These are phyloP conservation scores for Entomortierella lignicola DNA, from an alignment of 192 early-diverging fungal species.

Conservation along the genomic window DNA sequence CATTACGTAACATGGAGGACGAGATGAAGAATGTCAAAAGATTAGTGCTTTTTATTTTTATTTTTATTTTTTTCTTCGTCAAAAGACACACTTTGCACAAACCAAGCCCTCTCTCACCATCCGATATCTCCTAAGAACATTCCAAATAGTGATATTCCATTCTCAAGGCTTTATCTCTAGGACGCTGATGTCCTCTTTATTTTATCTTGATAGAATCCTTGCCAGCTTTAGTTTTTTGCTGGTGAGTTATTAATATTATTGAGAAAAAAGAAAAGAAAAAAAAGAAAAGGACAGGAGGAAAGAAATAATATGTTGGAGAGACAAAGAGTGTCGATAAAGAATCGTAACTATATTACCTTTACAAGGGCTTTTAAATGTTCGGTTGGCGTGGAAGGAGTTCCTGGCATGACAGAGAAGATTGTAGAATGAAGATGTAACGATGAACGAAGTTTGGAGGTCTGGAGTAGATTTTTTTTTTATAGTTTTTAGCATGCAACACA, in stretches of 20 bases:
- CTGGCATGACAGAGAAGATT: conserved; percentile 16
- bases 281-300: no score
- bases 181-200: no score
- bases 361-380: conserved; percentile 24
- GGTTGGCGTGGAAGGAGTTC: conserved; percentile 20
- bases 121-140: not conserved
- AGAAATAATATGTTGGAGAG: no score
- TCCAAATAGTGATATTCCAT: no score
- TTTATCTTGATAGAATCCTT: no score
- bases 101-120: not conserved
- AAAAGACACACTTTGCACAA: not conserved
- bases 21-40: no score
- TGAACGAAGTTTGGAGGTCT: not conserved
- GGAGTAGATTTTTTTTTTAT: not conserved
- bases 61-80: not conserved
- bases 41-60: conserved; percentile 3
- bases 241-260: no score
- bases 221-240: no score
- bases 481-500: not conserved
- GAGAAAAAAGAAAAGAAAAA: no score
- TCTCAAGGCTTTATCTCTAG: no score
- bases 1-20: not conserved
- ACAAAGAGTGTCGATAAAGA: no score
- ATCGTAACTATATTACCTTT: conserved; percentile 23
- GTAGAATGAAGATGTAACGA: conserved; percentile 4